These are phyloP conservation scores for Ailanthus altissimus DNA, from an alignment of 345 rosid species.

Conservation along the genomic window DNA sequence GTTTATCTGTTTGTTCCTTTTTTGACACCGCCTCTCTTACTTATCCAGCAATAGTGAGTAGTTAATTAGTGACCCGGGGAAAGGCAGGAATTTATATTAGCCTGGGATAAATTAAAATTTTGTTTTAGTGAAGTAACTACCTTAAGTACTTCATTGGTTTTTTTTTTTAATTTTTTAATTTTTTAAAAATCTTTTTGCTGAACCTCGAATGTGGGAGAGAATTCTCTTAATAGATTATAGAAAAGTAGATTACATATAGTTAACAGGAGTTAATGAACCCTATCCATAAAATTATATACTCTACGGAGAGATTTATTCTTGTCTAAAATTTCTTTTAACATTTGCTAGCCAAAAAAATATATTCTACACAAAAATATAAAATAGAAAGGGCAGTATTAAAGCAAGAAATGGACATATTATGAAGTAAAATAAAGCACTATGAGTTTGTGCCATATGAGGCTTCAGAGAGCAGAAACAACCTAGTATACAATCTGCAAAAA, in stretches of 20 bases:
- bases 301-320: too few relatives aligned
- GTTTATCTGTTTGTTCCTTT: neutral
- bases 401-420: neutral
- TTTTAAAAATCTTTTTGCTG: neutral
- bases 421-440: neutral
- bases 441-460: neutral
- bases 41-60: neutral
- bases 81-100: neutral
- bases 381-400: neutral
- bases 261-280: neutral
- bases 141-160: neutral
- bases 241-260: neutral
- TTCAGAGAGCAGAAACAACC: neutral
- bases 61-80: neutral
- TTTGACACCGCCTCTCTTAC: neutral
- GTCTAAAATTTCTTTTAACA: too few relatives aligned
- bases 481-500: neutral
- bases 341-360: too few relatives aligned
- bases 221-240: neutral
- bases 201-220: neutral
- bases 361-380: too few relatives aligned
- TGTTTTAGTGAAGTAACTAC: neutral
- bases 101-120: neutral
- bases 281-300: too few relatives aligned
- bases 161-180: too few relatives aligned